Conservation (phyloP, 768 basidiomycete genomes). For the Hygrocybe coccinea region DNA sequence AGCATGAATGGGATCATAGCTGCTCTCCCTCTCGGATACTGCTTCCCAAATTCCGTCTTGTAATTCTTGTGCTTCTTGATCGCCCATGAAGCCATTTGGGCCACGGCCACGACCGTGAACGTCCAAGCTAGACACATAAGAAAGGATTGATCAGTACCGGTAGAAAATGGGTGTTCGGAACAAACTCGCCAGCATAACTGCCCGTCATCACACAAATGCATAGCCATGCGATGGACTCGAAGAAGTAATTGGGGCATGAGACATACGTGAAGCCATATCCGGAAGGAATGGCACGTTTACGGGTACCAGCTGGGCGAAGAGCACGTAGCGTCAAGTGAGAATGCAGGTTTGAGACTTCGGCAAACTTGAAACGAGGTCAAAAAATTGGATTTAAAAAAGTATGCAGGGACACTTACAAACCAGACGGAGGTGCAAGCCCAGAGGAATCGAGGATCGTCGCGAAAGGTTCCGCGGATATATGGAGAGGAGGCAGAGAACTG, state of each 20-base stretch:
- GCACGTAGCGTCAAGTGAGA: conserved; percentile 79
- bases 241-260: conserved; percentile 92
- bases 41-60: conserved; percentile 88
- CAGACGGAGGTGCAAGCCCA: conserved; percentile 62
- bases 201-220: conserved; percentile 72
- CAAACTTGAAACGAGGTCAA: conserved; percentile 51
- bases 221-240: conserved; percentile 77
- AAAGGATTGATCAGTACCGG: neutral
- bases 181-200: conserved; percentile 58
- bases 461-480: conserved; percentile 55
- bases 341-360: conserved; percentile 77
- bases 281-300: conserved; percentile 77
- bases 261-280: conserved; percentile 90
- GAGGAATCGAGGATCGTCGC: conserved; percentile 65
- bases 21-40: conserved; percentile 71
- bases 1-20: conserved; percentile 76
- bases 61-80: conserved; percentile 84
- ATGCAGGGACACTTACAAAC: conserved; percentile 51
- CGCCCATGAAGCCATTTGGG: conserved; percentile 84
- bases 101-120: conserved; percentile 59
- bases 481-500: conserved; percentile 22
- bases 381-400: neutral
- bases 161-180: neutral
- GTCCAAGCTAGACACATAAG: conserved; percentile 42
- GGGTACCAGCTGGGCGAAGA: conserved; percentile 77